Evolutionary conservation across 192 early-diverging fungal species (phyloP).

Genomic region (Chytriomyces confervae): DNA sequence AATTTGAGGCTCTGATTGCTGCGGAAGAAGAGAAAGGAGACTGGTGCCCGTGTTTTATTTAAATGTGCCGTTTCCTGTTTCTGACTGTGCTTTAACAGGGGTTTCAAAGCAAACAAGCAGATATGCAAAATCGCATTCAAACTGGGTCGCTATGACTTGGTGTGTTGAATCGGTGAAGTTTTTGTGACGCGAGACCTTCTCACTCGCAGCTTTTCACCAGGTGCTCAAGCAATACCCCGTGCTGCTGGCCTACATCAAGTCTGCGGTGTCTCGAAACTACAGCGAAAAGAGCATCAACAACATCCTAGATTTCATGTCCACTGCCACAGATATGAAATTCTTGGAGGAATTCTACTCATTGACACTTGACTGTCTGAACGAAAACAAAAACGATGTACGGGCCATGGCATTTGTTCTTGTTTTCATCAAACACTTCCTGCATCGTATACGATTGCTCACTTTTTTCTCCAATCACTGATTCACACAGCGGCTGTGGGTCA

Average conservation of each 20-base stretch:
- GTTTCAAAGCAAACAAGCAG: constrained; percentile 89
- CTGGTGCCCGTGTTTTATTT: constrained; percentile 61
- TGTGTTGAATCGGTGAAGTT: constrained; percentile 20
- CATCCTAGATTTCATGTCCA: constrained; percentile 80
- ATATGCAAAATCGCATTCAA: constrained; percentile 82
- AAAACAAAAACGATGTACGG: constrained; percentile 81
- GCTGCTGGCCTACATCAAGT: constrained; percentile 76
- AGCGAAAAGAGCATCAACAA: constrained; percentile 92
- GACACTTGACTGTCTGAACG: constrained; percentile 73
- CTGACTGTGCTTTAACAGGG: constrained; percentile 56
- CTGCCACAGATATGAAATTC: constrained; percentile 76
- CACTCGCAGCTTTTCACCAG: constrained; percentile 39
- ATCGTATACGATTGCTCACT: background rate
- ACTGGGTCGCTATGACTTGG: constrained; percentile 65
- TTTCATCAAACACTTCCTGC: background rate
- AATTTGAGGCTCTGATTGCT: constrained; percentile 80
- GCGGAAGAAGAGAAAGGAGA: constrained; percentile 83
- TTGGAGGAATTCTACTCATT: constrained; percentile 84
- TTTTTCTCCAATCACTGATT: background rate
- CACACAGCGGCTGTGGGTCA: constrained; percentile 76
- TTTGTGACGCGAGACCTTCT: background rate
- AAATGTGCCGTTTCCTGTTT: background rate
- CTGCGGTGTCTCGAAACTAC: constrained; percentile 81
- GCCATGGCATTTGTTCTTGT: background rate
- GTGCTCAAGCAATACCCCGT: constrained; percentile 74